Conservation (phyloP, 2,329 filamentous ascomycete genomes). For the Penicillium sumatraense region DNA sequence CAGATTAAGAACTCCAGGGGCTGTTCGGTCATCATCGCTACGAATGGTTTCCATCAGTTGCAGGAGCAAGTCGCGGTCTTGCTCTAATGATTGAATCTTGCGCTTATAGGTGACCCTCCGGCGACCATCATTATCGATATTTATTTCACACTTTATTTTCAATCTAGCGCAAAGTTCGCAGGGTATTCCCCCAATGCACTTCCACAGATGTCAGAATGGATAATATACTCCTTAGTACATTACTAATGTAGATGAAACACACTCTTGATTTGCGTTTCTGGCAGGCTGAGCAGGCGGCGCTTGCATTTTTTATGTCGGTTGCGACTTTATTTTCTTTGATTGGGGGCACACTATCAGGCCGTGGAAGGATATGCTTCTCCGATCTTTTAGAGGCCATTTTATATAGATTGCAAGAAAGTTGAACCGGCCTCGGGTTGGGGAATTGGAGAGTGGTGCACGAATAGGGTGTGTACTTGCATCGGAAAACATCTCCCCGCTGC, state of each 20-base stretch:
- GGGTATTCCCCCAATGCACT: not conserved
- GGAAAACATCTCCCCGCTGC: no score
- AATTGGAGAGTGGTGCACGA: no score
- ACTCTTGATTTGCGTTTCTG: not conserved
- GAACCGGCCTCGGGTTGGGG: no score
- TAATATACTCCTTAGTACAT: no score
- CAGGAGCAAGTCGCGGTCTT: conserved; percentile 16
- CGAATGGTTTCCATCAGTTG: conserved; percentile 19
- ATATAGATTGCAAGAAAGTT: no score
- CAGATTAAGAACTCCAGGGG: not conserved
- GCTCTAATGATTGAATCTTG: conserved; percentile 16
- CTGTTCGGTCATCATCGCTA: conserved; percentile 7
- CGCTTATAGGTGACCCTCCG: conserved; percentile 14
- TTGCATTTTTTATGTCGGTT: not conserved
- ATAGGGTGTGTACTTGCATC: no score
- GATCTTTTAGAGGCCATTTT: no score
- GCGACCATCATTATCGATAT: conserved; percentile 14
- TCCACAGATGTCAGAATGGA: not conserved
- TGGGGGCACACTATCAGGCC: no score
- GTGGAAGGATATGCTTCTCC: no score
- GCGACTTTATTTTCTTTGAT: no score
- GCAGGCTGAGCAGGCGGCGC: not conserved
- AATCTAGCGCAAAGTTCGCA: not conserved
- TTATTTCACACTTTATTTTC: not conserved
- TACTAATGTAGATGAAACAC: no score